Evolutionary conservation across 1,139 yeast genomes (phyloP), one percentile per base, ranked within the genome.

Genomic region (Yamadazyma dushanensis): DNA sequence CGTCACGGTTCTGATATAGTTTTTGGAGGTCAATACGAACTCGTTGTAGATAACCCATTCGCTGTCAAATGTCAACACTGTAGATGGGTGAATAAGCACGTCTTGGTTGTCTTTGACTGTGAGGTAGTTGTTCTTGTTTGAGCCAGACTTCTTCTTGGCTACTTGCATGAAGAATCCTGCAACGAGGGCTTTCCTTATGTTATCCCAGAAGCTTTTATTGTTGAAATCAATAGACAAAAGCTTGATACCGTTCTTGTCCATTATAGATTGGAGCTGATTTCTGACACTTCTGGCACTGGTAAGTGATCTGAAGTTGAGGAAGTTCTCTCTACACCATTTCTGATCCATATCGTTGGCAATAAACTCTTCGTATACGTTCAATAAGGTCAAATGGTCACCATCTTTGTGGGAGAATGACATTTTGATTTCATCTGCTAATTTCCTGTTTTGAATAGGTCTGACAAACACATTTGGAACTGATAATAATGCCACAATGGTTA

Each of bases 151-250:
- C 63, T 77, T 82, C 67, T 90, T 90, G 29, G 97, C 98, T 35
- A 86, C 96, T 67, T 92, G 98, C 97, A 92, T 90, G 70, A 92
- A 92, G 60, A 89, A 90, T 2, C 98, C 99, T n/a, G 89, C 79
- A 7, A 88, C 76, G 38, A 92, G 66, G 0, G 98, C 96, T 59
- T 84, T 83, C 43, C 95, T 76, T 46, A 92, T 82, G 51, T 87
- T 84, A 47, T 75, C 79, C 59, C 77, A 76, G 59, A 83, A 89
- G 39, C 66, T 66, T 35, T 79, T 78, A 59, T 79, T 82, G 27
- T 83, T 88, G 49, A 66, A 80, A 29, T 86, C 82, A 2, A 88
- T 81, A 33, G 90, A 77, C 40, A 77, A 70, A 39, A 92, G 63
- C 42, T 81, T 86, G 43, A 92, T 66, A 50, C 86, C 94, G 53